Evolutionary conservation across 2,329 filamentous ascomycete species (phyloP), one percentile per base, ranked within the genome.

Genomic region (Penicillium aurantiogriseum): DNA sequence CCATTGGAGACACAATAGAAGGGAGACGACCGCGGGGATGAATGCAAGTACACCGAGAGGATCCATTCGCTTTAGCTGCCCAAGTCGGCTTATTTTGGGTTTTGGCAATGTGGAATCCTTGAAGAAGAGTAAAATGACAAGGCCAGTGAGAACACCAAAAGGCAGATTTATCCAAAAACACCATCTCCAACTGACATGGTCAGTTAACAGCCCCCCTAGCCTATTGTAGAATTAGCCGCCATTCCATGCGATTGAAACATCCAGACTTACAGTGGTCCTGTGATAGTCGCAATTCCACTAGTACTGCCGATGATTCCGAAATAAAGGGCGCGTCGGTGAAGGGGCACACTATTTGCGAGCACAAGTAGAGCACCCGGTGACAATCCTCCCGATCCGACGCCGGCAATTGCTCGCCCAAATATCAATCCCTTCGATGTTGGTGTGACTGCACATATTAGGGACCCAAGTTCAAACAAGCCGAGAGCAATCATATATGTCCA

Each of bases 1-100:
- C 71, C 74, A 79, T 53, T 82, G 76, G 9, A 83, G 68, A 0
- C 79, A 78, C 5, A 83, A 67, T 51, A 83, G 72, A 4, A 81
- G 66, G 64, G 79, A 79, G 33, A 81, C 67, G 13, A 80, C 69
- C 11, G 74, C 74, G 0, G 74, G 75, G 2, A 82, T 69, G 36
- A 83, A 77, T 3, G 79, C 65, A 5, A 72, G 31, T 6, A 77
- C 77, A 3, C 81, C 81, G 35, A 75, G 53, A 0, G 78, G 71
- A 47, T 79, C 76, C 49, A 79, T 64, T 40, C 70, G 73, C 48
- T 64, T 57, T 1, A 75, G 17, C 39, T 69, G 69, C 33, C 65
- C 61, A 38, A 64, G 47, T 33, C 51, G 23, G 13, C 63, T 46
- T 15, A 51, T 39, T 8, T 67, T 67, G 15, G 62, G 58, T 42